Conservation (phyloP, 2,329 filamentous ascomycete genomes). For the Diaporthe sp. region DNA sequence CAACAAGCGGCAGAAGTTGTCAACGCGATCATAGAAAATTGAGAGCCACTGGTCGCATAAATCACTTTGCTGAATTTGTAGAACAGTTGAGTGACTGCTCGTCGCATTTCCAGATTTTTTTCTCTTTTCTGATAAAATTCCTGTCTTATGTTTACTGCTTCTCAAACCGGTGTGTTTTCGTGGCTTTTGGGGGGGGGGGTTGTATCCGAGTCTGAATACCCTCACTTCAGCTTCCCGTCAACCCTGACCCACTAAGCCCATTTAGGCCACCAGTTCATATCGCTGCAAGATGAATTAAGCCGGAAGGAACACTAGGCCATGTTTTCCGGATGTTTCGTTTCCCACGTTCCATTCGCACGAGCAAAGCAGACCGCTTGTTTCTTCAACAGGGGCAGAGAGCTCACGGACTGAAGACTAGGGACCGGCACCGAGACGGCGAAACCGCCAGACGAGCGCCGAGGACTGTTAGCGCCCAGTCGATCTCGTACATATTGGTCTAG, state of each 20-base stretch:
- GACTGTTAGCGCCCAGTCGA: conserved; percentile 15
- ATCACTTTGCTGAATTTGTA: not conserved
- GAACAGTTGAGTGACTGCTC: not conserved
- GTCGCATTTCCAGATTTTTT: too few species aligned
- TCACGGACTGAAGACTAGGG: conserved; percentile 22
- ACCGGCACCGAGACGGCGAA: conserved; percentile 25
- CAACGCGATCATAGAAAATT: not conserved
- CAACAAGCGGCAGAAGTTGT: not conserved
- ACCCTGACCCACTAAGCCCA: not conserved
- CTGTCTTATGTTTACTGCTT: not conserved
- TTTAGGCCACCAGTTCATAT: too few species aligned
- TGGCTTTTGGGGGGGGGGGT: not conserved
- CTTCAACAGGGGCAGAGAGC: not conserved
- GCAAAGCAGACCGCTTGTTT: not conserved
- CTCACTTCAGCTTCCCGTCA: not conserved
- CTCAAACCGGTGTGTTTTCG: not conserved
- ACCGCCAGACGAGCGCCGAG: conserved; percentile 12
- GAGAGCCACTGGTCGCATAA: not conserved
- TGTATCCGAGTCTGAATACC: not conserved
- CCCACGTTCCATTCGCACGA: not conserved
- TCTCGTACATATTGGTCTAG: conserved; percentile 17
- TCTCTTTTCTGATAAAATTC: not conserved
- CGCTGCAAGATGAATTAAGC: not conserved
- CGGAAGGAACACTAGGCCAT: not conserved
- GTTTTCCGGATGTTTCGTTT: not conserved